Evolutionary conservation across 768 basidiomycete genomes (phyloP).

Genomic region (Hortiboletus flavorubellus): DNA sequence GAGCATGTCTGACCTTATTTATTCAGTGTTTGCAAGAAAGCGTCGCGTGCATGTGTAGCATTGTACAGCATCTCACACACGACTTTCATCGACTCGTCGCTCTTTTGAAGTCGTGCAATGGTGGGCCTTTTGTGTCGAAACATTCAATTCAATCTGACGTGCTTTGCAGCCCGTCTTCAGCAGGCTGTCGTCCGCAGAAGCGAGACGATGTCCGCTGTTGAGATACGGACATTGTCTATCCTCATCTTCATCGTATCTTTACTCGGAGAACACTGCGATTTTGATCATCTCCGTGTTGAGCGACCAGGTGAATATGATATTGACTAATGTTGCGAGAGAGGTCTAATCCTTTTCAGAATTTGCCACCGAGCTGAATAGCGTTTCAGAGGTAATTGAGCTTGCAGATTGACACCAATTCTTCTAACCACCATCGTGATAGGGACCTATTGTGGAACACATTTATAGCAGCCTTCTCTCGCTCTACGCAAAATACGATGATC

Average conservation of each 20-base stretch:
- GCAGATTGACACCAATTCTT: background rate
- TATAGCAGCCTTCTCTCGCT: constrained; percentile 70
- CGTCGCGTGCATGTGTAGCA: constrained; percentile 88
- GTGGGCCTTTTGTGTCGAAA: constrained; percentile 34
- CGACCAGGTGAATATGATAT: constrained; percentile 47
- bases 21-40: constrained; percentile 81
- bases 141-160: constrained; percentile 3
- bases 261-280: constrained; percentile 85
- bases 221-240: constrained; percentile 56
- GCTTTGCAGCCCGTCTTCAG: constrained; percentile 54
- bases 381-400: constrained; percentile 46
- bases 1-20: background rate
- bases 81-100: constrained; percentile 77
- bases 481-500: constrained; percentile 62
- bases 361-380: constrained; percentile 50
- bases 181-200: constrained; percentile 46
- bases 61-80: constrained; percentile 81
- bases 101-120: constrained; percentile 82
- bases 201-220: constrained; percentile 43
- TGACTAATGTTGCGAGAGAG: background rate
- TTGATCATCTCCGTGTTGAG: constrained; percentile 70
- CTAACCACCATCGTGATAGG: constrained; percentile 34
- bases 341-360: constrained; percentile 40
- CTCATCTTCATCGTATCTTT: constrained; percentile 83
- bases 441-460: constrained; percentile 78